Evolutionary conservation across 345 rosid species (phyloP), one percentile per base, ranked within the genome.

Genomic region (Populus pruinosa): DNA sequence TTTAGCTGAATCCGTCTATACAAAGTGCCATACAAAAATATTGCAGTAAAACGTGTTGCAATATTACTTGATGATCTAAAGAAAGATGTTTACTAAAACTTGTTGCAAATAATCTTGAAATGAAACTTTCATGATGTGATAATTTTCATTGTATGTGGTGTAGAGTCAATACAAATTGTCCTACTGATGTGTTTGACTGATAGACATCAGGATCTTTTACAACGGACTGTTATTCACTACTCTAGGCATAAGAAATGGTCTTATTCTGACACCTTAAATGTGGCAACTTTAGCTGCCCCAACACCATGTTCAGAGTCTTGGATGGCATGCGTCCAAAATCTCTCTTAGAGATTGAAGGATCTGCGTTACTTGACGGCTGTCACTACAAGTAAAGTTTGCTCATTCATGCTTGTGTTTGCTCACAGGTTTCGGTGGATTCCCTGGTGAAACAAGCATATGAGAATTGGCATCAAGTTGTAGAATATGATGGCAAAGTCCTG

Each of bases 361-460:
- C 63, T 20, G 23, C 11, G 18, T 41, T 23, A 16, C 50, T 59
- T 56, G 13, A 59, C 10, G 13, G 6, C 17, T 21, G 21, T 68
- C 31, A 25, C 8, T 64, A 29, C 63, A 41, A 49, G n/a, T 55
- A 68, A 2, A 43, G 5, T 49, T 59, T n/a, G 50, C 71, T 76
- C 10, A 68, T 76, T 79, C 17, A 53, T 70, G n/a, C 50, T 65
- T 35, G 71, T 35, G 20, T 72, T 80, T 83, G 73, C 77, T 44
- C 76, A 59, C 90, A 96, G 99, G 77, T 93, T 43, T 88, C 85
- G 31, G 99, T 92, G 61, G 98, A 96, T 83, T 86, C 91, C 50
- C 79, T 90, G 83, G 90, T 96, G 86, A 96, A 92, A 83, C 83
- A 78, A 72, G 98, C 99, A 61, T 92, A 93, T 62, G 98, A 93